Evolutionary conservation across 2,329 filamentous ascomycete species (phyloP).

Genomic region (Cordyceps tenuipes): DNA sequence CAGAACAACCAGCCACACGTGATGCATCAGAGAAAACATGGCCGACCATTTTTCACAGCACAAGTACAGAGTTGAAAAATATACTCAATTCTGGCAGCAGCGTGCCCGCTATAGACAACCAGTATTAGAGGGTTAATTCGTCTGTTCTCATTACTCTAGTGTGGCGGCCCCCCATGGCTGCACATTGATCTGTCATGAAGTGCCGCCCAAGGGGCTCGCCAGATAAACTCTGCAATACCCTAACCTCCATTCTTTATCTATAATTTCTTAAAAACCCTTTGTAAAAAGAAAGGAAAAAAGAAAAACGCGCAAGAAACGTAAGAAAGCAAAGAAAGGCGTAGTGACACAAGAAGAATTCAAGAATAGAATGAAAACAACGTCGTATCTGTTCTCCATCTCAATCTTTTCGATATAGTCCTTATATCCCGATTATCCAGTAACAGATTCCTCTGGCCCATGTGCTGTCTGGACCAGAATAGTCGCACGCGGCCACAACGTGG

Average conservation of each 20-base stretch:
- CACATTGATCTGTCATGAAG: slow-evolving; percentile 4
- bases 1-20: neutral
- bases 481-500: neutral
- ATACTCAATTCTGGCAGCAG: neutral
- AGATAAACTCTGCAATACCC: neutral
- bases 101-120: slow-evolving; percentile 1
- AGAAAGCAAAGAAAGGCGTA: neutral
- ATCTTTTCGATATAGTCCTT: neutral
- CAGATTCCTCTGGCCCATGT: slow-evolving; percentile 3
- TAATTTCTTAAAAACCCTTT: slow-evolving; percentile 1
- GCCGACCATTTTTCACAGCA: neutral
- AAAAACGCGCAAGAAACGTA: neutral
- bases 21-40: neutral
- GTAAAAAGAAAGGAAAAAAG: slow-evolving; percentile 1
- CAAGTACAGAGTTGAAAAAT: neutral
- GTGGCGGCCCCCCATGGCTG: neutral
- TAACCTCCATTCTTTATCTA: slow-evolving; percentile 5
- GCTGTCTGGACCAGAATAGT: slow-evolving; percentile 6
- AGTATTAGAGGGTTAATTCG: neutral
- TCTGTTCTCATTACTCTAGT: neutral
- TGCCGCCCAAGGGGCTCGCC: neutral
- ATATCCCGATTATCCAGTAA: slow-evolving; percentile 9
- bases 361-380: slow-evolving; percentile 1
- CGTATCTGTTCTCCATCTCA: slow-evolving; percentile 6
- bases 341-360: slow-evolving; percentile 3